A percentile compares a stretch with the other conserved stretches of the same genome.
Conservation (phyloP, 345 rosid genomes). For the Hypericum perforatum region DNA sequence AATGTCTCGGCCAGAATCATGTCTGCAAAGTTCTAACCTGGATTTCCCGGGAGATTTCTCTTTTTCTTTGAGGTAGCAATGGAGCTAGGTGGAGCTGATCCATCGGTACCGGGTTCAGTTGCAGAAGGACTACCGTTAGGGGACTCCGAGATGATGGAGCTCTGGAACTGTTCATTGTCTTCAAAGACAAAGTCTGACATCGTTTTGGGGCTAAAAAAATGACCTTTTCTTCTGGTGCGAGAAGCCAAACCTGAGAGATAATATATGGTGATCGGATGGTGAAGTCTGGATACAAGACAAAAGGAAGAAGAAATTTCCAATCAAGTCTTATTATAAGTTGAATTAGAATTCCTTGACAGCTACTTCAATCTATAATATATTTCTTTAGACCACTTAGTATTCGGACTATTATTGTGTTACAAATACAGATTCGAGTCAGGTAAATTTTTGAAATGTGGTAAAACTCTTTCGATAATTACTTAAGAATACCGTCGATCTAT, state of each 20-base stretch:
- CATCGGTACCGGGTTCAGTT: slow-evolving; percentile 20
- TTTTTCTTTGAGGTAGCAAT: slow-evolving; percentile 28
- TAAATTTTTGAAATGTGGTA: too few species aligned
- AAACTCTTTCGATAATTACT: too few species aligned
- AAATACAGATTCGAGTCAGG: too few species aligned
- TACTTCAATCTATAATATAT: slow-evolving; percentile 10
- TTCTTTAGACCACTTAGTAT: neutral
- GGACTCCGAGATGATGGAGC: slow-evolving; percentile 24
- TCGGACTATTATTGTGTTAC: too few species aligned
- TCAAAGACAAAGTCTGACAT: slow-evolving; percentile 40
- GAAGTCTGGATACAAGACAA: slow-evolving; percentile 22
- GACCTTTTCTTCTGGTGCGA: slow-evolving; percentile 9
- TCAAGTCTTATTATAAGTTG: slow-evolving; percentile 13
- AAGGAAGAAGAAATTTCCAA: slow-evolving; percentile 26
- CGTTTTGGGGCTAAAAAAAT: slow-evolving; percentile 3
- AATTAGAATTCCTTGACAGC: slow-evolving; percentile 26
- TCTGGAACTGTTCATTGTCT: slow-evolving; percentile 36
- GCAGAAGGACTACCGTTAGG: slow-evolving; percentile 34
- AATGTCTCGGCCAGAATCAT: neutral
- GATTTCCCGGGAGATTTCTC: slow-evolving; percentile 51
- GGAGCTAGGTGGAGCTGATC: slow-evolving; percentile 15
- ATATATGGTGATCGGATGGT: slow-evolving; percentile 17
- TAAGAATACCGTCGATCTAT: too few species aligned
- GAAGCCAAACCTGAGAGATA: slow-evolving; percentile 8
- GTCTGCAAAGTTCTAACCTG: slow-evolving; percentile 26